These are phyloP conservation scores for Vaccinium corymbosum DNA, from an alignment of 148 eudicot species.

Conservation along the genomic window DNA sequence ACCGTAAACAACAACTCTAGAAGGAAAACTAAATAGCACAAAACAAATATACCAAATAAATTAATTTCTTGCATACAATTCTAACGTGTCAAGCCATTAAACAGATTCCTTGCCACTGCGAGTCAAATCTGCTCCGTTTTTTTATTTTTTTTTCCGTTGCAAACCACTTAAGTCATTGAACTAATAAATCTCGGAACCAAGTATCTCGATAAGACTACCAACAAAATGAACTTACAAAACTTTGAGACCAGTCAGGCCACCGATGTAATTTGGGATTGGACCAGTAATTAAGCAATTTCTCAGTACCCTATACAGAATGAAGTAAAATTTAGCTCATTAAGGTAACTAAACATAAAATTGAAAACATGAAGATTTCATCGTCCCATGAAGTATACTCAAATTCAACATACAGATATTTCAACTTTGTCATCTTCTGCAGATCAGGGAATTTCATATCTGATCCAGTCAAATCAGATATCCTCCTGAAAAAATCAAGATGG, in stretches of 20 bases:
- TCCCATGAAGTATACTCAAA: background rate
- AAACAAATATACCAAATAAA: background rate
- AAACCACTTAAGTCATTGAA: too few relatives aligned
- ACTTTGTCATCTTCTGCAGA: constrained; percentile 29
- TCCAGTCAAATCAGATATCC: constrained; percentile 65
- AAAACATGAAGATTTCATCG: background rate
- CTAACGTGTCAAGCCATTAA: background rate
- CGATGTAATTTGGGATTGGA: constrained; percentile 46
- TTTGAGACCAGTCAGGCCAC: constrained; percentile 30
- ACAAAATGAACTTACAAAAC: constrained; percentile 35
- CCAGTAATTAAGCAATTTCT: constrained; percentile 75
- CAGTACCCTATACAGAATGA: constrained; percentile 51
- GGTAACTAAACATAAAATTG: background rate
- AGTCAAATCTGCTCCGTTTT: too few relatives aligned
- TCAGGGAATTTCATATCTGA: constrained; percentile 44
- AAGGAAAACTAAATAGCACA: background rate
- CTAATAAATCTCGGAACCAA: background rate
- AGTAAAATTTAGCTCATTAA: background rate
- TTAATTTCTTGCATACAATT: background rate
- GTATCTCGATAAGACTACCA: background rate
- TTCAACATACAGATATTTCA: constrained; percentile 49
- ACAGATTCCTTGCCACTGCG: too few relatives aligned
- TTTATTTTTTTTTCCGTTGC: too few relatives aligned
- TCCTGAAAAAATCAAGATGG: constrained; percentile 44
- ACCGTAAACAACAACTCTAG: background rate